Evolutionary conservation across 352 stramenopile species (phyloP).

Genomic region (Globisporangium rhizosaccharum): DNA sequence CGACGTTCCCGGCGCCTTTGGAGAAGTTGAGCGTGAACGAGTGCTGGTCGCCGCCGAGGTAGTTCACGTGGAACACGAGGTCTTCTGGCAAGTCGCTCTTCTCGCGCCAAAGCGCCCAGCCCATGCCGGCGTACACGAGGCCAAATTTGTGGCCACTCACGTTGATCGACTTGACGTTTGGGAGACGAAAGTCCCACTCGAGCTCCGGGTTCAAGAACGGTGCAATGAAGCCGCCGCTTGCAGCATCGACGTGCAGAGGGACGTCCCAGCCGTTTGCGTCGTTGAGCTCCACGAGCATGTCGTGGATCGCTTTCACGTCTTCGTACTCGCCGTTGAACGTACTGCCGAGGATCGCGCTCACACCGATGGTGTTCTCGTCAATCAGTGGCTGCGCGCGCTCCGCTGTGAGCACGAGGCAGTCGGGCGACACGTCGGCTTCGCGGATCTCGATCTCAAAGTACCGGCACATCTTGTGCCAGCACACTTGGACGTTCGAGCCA

Average conservation of each 20-base stretch:
- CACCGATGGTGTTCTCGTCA: slow-evolving; percentile 92
- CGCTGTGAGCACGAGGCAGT: slow-evolving; percentile 82
- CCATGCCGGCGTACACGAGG: slow-evolving; percentile 90
- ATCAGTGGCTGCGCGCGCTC: slow-evolving; percentile 67
- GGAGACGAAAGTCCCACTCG: slow-evolving; percentile 87
- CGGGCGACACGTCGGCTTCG: slow-evolving; percentile 81
- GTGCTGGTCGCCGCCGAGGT: slow-evolving; percentile 86
- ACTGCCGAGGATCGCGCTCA: slow-evolving; percentile 89
- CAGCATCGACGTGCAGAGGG: slow-evolving; percentile 89
- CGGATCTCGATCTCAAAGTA: slow-evolving; percentile 93
- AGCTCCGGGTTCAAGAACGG: slow-evolving; percentile 88
- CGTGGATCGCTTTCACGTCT: slow-evolving; percentile 87
- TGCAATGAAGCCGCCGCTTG: slow-evolving; percentile 90
- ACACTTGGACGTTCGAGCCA: slow-evolving; percentile 89
- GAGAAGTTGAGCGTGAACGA: slow-evolving; percentile 94
- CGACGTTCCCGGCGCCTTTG: slow-evolving; percentile 85
- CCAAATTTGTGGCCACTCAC: slow-evolving; percentile 94
- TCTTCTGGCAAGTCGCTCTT: slow-evolving; percentile 74
- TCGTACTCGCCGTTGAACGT: slow-evolving; percentile 94
- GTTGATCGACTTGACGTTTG: slow-evolving; percentile 91
- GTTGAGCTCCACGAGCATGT: slow-evolving; percentile 84
- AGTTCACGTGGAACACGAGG: slow-evolving; percentile 90
- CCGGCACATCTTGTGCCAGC: slow-evolving; percentile 94
- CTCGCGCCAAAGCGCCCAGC: slow-evolving; percentile 90
- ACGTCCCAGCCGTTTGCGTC: slow-evolving; percentile 79